Percentiles rank a stretch among this genome's conserved stretches.
These are phyloP conservation scores for Penicillium sp. DNA, from an alignment of 2,329 filamentous ascomycete genomes.

Conservation along the genomic window DNA sequence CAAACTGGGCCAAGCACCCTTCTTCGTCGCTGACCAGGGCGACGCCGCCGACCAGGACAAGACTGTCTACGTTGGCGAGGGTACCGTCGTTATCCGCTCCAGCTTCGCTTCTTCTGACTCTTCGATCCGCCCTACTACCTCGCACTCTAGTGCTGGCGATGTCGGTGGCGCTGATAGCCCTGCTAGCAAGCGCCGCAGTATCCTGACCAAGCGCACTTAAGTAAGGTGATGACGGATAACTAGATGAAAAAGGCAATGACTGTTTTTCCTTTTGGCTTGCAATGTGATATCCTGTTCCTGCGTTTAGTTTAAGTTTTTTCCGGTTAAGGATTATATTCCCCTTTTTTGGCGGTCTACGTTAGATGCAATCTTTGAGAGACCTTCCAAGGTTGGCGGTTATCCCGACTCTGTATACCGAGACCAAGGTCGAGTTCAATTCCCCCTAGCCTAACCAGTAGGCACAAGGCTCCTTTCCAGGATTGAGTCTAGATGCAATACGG, in stretches of 20 bases:
- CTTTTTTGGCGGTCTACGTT: neutral
- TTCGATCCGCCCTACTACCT: conserved; percentile 34
- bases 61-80: conserved; percentile 66
- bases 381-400: neutral
- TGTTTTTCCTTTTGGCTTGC: neutral
- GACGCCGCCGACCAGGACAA: conserved; percentile 64
- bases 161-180: conserved; percentile 35
- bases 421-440: no score
- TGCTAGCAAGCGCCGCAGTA: conserved; percentile 44
- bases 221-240: neutral
- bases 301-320: neutral
- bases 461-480: neutral
- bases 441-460: no score
- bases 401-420: no score
- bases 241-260: conserved; percentile 3
- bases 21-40: conserved; percentile 81
- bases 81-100: conserved; percentile 68
- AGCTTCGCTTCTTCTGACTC: conserved; percentile 57
- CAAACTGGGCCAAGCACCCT: conserved; percentile 76
- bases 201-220: conserved; percentile 42
- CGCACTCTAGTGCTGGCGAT: conserved; percentile 32
- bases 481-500: neutral
- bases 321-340: neutral
- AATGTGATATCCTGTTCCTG: conserved; percentile 16
- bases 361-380: neutral